Percentiles rank a stretch among this genome's conserved stretches.
These are phyloP conservation scores for Saccharomycopsis oosterbeekiorum DNA, from an alignment of 805 yeast genomes.

Conservation along the genomic window DNA sequence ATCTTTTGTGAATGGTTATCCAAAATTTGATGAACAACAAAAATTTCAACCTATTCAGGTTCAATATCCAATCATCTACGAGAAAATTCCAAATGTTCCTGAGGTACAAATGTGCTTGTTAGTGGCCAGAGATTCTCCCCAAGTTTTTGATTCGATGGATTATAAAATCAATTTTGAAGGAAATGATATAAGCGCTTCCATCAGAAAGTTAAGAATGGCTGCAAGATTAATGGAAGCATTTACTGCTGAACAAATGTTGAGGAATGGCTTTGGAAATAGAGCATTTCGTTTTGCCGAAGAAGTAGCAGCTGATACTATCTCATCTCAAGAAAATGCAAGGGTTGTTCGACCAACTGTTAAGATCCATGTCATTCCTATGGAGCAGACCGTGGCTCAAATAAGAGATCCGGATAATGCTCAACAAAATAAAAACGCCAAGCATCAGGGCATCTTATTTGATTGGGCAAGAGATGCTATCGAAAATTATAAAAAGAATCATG, in stretches of 20 bases:
- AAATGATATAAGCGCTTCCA: constrained; percentile 59
- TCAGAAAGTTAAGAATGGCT: constrained; percentile 66
- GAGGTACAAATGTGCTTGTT: constrained; percentile 76
- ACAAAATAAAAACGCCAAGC: constrained; percentile 64
- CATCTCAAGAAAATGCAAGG: constrained; percentile 31
- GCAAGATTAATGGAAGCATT: constrained; percentile 86
- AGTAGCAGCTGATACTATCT: constrained; percentile 41
- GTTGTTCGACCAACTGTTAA: constrained; percentile 46
- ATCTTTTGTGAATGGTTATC: constrained; percentile 26
- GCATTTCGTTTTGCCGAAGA: constrained; percentile 70
- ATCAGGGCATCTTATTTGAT: constrained; percentile 67
- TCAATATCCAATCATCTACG: constrained; percentile 34
- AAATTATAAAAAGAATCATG: constrained; percentile 30
- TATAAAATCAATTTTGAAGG: constrained; percentile 43
- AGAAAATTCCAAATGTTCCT: constrained; percentile 52
- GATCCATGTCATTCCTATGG: constrained; percentile 65
- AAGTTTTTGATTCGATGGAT: constrained; percentile 58
- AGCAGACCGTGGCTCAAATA: constrained; percentile 58
- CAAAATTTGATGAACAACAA: constrained; percentile 11
- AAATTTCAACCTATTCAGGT: constrained; percentile 10
- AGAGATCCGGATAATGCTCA: constrained; percentile 78
- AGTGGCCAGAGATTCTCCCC: constrained; percentile 67
- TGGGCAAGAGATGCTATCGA: constrained; percentile 70
- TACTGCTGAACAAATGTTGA: constrained; percentile 81
- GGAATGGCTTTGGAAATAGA: constrained; percentile 69